phyloP scores from a whole-genome alignment of 73 alveolate genomes.

The Paraurostyla sp. region DNA sequence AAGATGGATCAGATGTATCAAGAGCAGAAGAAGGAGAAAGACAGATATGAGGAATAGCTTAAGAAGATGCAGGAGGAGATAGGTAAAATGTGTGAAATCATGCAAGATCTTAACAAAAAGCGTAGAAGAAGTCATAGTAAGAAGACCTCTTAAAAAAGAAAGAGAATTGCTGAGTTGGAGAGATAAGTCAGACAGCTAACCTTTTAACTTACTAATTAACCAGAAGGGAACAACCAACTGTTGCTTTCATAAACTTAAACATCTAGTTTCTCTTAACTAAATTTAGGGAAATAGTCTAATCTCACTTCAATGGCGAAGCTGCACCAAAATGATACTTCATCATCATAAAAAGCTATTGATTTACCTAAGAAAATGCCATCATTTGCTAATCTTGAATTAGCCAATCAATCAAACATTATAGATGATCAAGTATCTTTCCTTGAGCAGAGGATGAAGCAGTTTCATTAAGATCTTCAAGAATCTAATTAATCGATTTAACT shows the following conservation, averaged over 20 bases:
- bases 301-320: background rate
- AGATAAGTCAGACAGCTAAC: background rate
- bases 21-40: background rate
- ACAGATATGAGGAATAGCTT: constrained; percentile 18
- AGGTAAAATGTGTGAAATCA: constrained; percentile 33
- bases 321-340: background rate
- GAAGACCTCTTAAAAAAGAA: background rate
- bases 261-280: background rate
- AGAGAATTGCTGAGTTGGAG: background rate
- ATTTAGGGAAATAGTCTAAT: background rate
- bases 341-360: background rate
- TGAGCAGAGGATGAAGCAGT: constrained; percentile 18
- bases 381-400: background rate
- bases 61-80: constrained; percentile 28
- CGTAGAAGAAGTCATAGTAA: background rate
- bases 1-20: constrained; percentile 9
- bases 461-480: background rate
- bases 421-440: background rate
- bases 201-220: background rate
- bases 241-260: background rate
- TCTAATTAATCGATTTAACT: background rate
- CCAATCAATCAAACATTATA: background rate
- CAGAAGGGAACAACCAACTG: background rate
- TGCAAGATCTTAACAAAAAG: constrained; percentile 19
- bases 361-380: background rate